Evolutionary conservation across 2,329 filamentous ascomycete species (phyloP), one percentile per base, ranked within the genome.

Genomic region (Ceratocystis papillata): DNA sequence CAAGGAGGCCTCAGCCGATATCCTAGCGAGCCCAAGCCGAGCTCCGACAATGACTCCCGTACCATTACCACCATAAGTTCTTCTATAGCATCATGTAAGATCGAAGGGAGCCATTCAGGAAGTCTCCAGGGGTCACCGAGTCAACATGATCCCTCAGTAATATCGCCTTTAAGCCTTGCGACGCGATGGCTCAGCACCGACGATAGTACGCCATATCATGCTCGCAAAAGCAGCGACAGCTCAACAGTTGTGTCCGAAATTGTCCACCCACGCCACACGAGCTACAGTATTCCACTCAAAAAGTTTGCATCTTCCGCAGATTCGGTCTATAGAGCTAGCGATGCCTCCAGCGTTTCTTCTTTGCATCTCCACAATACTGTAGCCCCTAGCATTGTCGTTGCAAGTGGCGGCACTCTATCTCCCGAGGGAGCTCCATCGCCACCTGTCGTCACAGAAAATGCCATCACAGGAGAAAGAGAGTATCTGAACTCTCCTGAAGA

Each of bases 1-100:
- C 81, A 83, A 64, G 91, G 90, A 3, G 93, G 93, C 0, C 77
- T 87, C 28, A 83, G 84, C 69, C 85, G 84, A 69, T 96, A 96
- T 75, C 81, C 85, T 28, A 79, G 65, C 1, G 67, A 68, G 28
- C 63, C 66, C 6, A 60, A 48, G 25, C 62, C 60, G 1, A 57
- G 37, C 45, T 55, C 50, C 37, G 73, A 73, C 1, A 69, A 72
- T 6, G 72, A 72, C 0, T 73, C 75, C 1, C 73, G 74, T 2
- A 71, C 71, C 0, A 69, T 73, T 67, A 68, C 72, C 68, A 66
- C 70, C 63, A 67, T 69, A 46, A 70, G 33, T 10, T 33, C 61
- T n/a, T 28, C 61, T n/a, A 37, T 50, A 44, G 46, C 63, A 44
- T 60, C 53, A 6, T 60, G 46, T n/a, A 65, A 65, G 20, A 53